Conservation (phyloP, 179 eudicot genomes). For the Amaranthus tricolor region DNA sequence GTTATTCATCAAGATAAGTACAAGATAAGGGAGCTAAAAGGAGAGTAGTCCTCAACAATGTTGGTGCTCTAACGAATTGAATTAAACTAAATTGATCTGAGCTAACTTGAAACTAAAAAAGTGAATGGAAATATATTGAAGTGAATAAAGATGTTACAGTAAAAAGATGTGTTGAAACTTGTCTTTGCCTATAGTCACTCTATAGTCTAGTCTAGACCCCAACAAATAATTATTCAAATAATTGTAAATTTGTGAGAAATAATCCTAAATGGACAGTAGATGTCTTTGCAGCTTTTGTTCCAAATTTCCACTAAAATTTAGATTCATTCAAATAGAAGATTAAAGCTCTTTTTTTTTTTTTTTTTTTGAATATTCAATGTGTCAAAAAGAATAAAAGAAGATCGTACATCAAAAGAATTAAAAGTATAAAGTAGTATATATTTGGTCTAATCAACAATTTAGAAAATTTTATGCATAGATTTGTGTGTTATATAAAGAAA, state of each 20-base stretch:
- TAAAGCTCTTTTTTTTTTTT: neutral
- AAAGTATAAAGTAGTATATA: constrained; percentile 28
- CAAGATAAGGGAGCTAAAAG: no score
- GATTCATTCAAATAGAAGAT: constrained; percentile 15
- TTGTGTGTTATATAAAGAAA: neutral
- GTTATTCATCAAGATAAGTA: no score
- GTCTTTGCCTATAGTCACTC: no score
- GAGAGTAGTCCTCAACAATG: no score
- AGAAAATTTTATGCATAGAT: neutral
- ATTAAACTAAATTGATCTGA: no score
- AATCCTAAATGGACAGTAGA: neutral
- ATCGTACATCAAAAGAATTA: constrained; percentile 29
- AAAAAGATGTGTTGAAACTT: no score
- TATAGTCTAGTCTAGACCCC: no score
- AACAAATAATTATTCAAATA: no score
- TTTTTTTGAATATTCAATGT: constrained; percentile 24
- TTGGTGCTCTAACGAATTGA: no score
- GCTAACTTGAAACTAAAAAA: no score
- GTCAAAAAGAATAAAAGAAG: constrained; percentile 15
- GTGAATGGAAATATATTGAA: no score
- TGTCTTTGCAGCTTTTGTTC: neutral
- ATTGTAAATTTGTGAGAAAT: neutral
- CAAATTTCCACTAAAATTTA: neutral
- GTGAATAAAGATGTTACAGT: no score
- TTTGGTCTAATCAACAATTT: constrained; percentile 15